Evolutionary conservation across 139 green algal species (phyloP), one percentile per base, ranked within the genome.

Genomic region (Desmodesmus armatus): DNA sequence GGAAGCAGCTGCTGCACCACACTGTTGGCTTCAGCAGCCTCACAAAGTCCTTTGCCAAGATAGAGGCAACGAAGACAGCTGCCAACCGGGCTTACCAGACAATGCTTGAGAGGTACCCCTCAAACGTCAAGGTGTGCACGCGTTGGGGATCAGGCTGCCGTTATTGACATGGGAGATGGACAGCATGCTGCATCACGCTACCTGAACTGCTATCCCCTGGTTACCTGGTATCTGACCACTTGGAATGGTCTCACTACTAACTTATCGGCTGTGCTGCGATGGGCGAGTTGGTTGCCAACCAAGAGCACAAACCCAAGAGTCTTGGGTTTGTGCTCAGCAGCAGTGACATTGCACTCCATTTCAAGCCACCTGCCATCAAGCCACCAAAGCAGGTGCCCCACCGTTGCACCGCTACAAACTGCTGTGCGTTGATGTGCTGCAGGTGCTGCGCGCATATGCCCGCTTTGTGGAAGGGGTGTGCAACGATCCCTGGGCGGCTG

Each of bases 401-500:
- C n/a, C n/a, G n/a, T n/a, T n/a, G n/a, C 17, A 5, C 5, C 1
- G 63, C 63, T 41, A 25, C 31, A 44, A 44, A 21, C 29, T 72
- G 31, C 29, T 44, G 63, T 63, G 47, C 1, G 3, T 49, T 21
- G 31, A 19, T 53, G 51, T 51, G 27, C 62, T 71, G 55, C 76
- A 80, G 69, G 39, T 91, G 49, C 73, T 93, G 72, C 85, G 87
- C 19, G 83, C 85, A 29, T 93, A 93, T 65, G 90, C 81, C 0
- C 78, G 73, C 25, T 93, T 91, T 78, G 40, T 91, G 7, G 90
- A 90, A 60, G 85, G 88, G 53, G 78, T 92, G 5, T 84, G 81
- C n/a, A 88, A 84, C 62, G 86, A 92, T 63, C 87, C 89, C 0
- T 92, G 84, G 84, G 51, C 19, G 5, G 89, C 87, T 0, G 35